phyloP scores from a whole-genome alignment of 225 moss, liverwort and hornwort species.

The Climacium dendroides region DNA sequence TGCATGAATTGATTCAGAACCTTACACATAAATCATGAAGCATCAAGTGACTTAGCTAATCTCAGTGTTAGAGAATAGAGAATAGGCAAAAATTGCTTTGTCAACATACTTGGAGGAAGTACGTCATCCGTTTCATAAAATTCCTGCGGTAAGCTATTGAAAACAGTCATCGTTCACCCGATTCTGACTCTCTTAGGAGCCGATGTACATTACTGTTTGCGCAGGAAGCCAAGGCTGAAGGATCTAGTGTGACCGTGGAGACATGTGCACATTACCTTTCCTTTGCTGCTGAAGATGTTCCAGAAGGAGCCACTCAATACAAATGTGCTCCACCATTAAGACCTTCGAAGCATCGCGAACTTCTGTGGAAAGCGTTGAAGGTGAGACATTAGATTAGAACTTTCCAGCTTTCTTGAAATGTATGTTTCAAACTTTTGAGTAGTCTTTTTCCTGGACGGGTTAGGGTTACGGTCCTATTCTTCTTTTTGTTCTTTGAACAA shows the following conservation, averaged over 20 bases:
- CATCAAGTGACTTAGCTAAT: background rate
- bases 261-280: conserved; percentile 93
- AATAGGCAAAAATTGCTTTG: background rate
- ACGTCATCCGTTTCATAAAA: no score
- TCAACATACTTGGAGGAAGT: background rate
- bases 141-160: background rate
- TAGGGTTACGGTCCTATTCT: background rate
- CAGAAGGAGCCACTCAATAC: conserved; percentile 72
- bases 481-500: background rate
- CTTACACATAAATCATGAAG: background rate
- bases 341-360: conserved; percentile 46
- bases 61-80: background rate
- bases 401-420: background rate
- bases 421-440: background rate
- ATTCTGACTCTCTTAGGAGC: background rate
- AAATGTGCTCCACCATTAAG: conserved; percentile 87
- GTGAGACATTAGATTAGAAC: background rate
- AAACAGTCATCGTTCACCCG: background rate
- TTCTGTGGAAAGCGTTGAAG: conserved; percentile 70
- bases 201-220: background rate
- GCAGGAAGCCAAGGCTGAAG: conserved; percentile 71
- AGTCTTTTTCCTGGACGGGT: background rate
- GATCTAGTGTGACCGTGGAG: conserved; percentile 68
- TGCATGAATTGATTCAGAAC: background rate
- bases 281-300: conserved; percentile 73